Conservation (phyloP, 1,284 basidiomycete genomes). For the Puccinia triticina region DNA sequence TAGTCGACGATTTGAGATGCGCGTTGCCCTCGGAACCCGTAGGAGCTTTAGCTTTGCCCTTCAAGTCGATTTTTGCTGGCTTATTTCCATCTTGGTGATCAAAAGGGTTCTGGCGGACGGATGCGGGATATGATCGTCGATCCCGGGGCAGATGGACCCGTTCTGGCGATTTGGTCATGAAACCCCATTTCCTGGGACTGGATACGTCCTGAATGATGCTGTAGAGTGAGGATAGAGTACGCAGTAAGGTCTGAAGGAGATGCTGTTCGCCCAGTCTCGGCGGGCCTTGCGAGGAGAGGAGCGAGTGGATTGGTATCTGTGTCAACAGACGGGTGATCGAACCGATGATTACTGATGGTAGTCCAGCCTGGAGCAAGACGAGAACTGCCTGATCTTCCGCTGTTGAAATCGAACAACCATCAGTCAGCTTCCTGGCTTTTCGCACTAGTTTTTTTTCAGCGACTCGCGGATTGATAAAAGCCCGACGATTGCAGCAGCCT, state of each 20-base stretch:
- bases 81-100: not conserved
- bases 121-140: conserved; percentile 14
- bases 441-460: not conserved
- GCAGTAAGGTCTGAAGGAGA: conserved; percentile 44
- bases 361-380: conserved; percentile 19
- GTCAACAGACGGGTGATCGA: conserved; percentile 35
- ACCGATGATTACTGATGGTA: conserved; percentile 34
- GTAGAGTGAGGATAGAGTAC: conserved; percentile 45
- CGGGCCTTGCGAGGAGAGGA: conserved; percentile 5
- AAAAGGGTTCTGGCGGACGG: not conserved
- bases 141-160: conserved; percentile 37
- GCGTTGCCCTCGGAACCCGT: not conserved
- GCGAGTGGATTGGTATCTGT: conserved; percentile 31
- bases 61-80: conserved; percentile 8
- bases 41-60: conserved; percentile 39
- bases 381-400: conserved; percentile 48
- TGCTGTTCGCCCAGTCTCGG: conserved; percentile 28
- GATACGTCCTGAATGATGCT: conserved; percentile 48
- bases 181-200: conserved; percentile 48
- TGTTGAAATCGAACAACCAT: not conserved
- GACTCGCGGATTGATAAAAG: conserved; percentile 40
- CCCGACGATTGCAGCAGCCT: conserved; percentile 48
- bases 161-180: conserved; percentile 51
- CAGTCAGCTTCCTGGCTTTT: not conserved
- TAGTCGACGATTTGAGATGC: not conserved